Conservation (phyloP, 371 early-diverging fungal species). For the Amoeboaphelidium protococcarum region DNA sequence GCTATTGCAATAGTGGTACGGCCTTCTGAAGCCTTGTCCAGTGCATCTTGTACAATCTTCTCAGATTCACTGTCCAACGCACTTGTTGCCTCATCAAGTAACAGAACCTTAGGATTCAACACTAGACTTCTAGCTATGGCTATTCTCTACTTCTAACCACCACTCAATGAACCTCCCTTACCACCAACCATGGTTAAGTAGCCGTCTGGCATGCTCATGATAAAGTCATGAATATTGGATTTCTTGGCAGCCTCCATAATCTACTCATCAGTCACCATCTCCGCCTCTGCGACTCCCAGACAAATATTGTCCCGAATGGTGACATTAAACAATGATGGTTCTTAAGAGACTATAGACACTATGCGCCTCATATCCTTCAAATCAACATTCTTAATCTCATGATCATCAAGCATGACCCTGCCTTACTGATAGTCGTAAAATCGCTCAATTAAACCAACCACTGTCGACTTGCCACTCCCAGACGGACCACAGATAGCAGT, state of each 20-base stretch:
- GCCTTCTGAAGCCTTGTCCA: conserved; percentile 39
- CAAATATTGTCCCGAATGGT: neutral
- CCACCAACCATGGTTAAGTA: conserved; percentile 56
- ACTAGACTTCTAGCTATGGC: conserved; percentile 25
- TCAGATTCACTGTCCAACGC: conserved; percentile 50
- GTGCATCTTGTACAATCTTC: conserved; percentile 42
- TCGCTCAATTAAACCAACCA: neutral
- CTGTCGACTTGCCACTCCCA: neutral
- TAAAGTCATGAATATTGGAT: conserved; percentile 53
- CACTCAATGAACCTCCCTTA: conserved; percentile 28
- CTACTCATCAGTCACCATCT: too few relatives aligned
- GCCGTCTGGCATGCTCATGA: conserved; percentile 28
- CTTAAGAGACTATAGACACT: neutral
- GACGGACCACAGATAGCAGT: too few relatives aligned
- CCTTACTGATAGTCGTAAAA: neutral
- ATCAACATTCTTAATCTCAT: too few relatives aligned
- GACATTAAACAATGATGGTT: neutral
- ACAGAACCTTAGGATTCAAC: conserved; percentile 9
- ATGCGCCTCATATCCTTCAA: too few relatives aligned
- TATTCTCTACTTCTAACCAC: conserved; percentile 41
- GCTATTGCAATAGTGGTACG: conserved; percentile 81
- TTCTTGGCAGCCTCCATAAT: conserved; percentile 27
- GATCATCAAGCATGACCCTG: too few relatives aligned
- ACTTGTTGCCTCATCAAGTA: conserved; percentile 29
- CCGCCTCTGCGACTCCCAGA: neutral